Evolutionary conservation across 2,329 filamentous ascomycete genomes (phyloP).

Genomic region (Colletotrichum sp.): DNA sequence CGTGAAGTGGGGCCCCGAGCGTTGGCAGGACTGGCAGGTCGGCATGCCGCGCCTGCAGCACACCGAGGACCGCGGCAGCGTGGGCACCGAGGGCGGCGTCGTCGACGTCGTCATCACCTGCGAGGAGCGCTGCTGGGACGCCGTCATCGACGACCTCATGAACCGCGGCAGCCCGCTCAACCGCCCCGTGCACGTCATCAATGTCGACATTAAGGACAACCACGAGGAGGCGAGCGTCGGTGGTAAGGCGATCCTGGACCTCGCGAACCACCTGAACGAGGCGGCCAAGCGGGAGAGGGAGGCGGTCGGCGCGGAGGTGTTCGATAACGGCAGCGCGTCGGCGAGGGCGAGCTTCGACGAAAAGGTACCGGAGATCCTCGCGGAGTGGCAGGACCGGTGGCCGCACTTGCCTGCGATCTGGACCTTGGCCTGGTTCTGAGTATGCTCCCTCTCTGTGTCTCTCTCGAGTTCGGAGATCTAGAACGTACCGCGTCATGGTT

Average conservation of each 20-base stretch:
- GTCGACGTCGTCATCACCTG: conserved; percentile 97
- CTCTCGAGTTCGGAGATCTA: neutral
- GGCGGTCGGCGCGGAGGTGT: conserved; percentile 65
- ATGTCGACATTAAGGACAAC: conserved; percentile 98
- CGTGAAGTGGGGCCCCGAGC: conserved; percentile 94
- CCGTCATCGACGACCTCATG: conserved; percentile 91
- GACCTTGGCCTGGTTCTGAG: conserved; percentile 92
- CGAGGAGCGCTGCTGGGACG: conserved; percentile 98
- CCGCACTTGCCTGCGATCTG: conserved; percentile 89
- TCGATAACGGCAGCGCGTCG: conserved; percentile 71
- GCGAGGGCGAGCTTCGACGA: conserved; percentile 86
- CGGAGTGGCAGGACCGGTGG: conserved; percentile 93
- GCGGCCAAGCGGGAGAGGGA: conserved; percentile 80
- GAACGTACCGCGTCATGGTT: neutral
- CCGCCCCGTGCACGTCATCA: conserved; percentile 94
- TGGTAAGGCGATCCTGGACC: conserved; percentile 88
- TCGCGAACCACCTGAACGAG: conserved; percentile 84
- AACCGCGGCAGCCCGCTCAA: conserved; percentile 87
- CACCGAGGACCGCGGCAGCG: conserved; percentile 74
- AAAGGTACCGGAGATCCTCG: conserved; percentile 88
- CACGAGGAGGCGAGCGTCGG: conserved; percentile 95
- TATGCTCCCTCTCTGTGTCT: neutral
- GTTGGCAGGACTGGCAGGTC: conserved; percentile 97
- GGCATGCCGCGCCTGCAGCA: conserved; percentile 84
- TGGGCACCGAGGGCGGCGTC: conserved; percentile 85